Percentiles rank a stretch among this genome's conserved stretches.
phyloP scores from a whole-genome alignment of 1,284 basidiomycete genomes.

The Cutaneotrichosporon cavernicola region DNA sequence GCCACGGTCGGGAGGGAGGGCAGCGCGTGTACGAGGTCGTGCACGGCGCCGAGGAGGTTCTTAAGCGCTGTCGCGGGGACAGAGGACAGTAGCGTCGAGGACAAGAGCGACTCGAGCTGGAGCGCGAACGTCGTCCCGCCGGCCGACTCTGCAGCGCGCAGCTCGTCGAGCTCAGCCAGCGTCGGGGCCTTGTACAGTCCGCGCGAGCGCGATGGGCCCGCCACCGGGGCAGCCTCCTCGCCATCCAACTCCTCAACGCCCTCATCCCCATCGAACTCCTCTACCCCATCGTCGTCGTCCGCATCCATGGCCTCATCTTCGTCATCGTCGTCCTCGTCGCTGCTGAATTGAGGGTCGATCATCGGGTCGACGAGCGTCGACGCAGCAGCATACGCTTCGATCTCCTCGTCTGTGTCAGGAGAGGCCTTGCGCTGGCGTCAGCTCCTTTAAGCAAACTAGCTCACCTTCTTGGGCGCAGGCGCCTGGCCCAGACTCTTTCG shows the following conservation, averaged over 20 bases:
- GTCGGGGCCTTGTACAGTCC: slow-evolving; percentile 57
- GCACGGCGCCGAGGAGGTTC: slow-evolving; percentile 71
- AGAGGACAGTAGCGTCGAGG: slow-evolving; percentile 68
- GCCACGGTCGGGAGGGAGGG: slow-evolving; percentile 60
- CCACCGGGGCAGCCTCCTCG: slow-evolving; percentile 32
- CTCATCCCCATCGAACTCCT: slow-evolving; percentile 32
- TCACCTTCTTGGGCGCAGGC: slow-evolving; percentile 20
- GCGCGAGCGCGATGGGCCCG: slow-evolving; percentile 33
- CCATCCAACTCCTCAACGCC: slow-evolving; percentile 40
- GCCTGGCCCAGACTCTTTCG: slow-evolving; percentile 20
- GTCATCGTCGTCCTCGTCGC: slow-evolving; percentile 27
- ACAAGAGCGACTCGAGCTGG: slow-evolving; percentile 67
- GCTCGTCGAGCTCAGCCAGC: slow-evolving; percentile 65
- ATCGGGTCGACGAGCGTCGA: slow-evolving; percentile 27
- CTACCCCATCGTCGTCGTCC: slow-evolving; percentile 42
- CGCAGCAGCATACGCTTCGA: slow-evolving; percentile 19
- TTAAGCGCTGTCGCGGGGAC: slow-evolving; percentile 57
- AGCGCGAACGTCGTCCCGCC: slow-evolving; percentile 55
- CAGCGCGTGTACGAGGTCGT: slow-evolving; percentile 63
- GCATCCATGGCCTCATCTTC: slow-evolving; percentile 32
- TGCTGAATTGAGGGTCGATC: slow-evolving; percentile 26
- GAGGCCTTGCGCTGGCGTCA: slow-evolving; percentile 21
- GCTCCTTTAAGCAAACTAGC: neutral
- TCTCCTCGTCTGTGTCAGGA: slow-evolving; percentile 29
- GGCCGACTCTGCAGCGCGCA: slow-evolving; percentile 35